Evolutionary conservation across 2,329 filamentous ascomycete genomes (phyloP).

Genomic region (Epichloe typhina): DNA sequence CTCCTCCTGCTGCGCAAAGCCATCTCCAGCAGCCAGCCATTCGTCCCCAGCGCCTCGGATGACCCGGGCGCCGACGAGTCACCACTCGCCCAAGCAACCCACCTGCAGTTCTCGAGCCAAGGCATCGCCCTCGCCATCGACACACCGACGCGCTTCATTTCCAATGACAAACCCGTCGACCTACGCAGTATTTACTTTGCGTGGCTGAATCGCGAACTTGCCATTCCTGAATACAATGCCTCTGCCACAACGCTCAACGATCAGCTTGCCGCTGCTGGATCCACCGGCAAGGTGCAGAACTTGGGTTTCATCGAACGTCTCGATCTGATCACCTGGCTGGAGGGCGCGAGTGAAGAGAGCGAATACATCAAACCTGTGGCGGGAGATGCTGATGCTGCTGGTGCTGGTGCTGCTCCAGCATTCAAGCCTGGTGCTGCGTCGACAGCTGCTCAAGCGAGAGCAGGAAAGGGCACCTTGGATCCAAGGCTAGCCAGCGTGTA

Average conservation of each 20-base stretch:
- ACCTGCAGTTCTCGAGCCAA: constrained; percentile 58
- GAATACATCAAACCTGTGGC: constrained; percentile 84
- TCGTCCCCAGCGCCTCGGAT: constrained; percentile 60
- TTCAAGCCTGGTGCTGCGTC: constrained; percentile 25
- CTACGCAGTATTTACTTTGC: constrained; percentile 93
- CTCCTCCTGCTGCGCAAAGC: constrained; percentile 73
- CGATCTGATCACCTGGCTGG: constrained; percentile 86
- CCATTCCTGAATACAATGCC: constrained; percentile 83
- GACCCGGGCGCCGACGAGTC: constrained; percentile 51
- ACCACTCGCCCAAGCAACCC: constrained; percentile 59
- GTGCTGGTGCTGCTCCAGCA: constrained; percentile 20
- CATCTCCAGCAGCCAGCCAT: constrained; percentile 56
- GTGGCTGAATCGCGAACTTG: constrained; percentile 84
- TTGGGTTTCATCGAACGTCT: constrained; percentile 83
- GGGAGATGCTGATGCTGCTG: constrained; percentile 39
- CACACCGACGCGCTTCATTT: constrained; percentile 73
- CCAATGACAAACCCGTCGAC: constrained; percentile 62
- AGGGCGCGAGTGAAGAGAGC: constrained; percentile 77
- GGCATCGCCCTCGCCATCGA: constrained; percentile 55
- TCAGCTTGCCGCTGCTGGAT: constrained; percentile 49
- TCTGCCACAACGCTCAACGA: constrained; percentile 71
- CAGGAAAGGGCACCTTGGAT: constrained; percentile 58
- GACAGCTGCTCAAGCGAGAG: constrained; percentile 32
- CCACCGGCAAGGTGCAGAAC: constrained; percentile 63
- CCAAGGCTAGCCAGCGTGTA: constrained; percentile 80